These are phyloP conservation scores for Lactarius psammicola DNA, from an alignment of 768 basidiomycete genomes.

Conservation along the genomic window DNA sequence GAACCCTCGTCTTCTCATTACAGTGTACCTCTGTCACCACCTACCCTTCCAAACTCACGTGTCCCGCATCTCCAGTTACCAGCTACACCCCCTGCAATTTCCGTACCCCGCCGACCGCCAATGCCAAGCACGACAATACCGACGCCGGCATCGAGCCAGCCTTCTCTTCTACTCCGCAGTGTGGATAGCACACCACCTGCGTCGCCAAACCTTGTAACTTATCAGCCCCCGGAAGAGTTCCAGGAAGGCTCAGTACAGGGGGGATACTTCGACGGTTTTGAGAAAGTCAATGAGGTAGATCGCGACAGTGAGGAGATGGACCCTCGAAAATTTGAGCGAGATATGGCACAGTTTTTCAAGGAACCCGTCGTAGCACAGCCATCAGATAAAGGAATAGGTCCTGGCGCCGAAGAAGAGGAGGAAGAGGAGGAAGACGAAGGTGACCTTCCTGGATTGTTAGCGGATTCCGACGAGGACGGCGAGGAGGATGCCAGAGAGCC, in stretches of 20 bases:
- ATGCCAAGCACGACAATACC: slow-evolving; percentile 31
- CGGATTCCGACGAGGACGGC: slow-evolving; percentile 39
- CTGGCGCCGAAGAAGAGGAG: slow-evolving; percentile 40
- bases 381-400: slow-evolving; percentile 33
- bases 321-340: slow-evolving; percentile 8
- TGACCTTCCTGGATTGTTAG: slow-evolving; percentile 38
- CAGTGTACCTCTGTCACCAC: background rate
- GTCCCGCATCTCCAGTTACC: slow-evolving; percentile 3
- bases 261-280: slow-evolving; percentile 34
- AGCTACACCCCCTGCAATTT: slow-evolving; percentile 4
- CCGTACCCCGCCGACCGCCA: slow-evolving; percentile 30
- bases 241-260: slow-evolving; percentile 28
- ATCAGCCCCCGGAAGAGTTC: slow-evolving; percentile 42
- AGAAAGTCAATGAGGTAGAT: slow-evolving; percentile 35
- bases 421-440: slow-evolving; percentile 40
- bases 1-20: background rate
- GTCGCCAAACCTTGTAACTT: slow-evolving; percentile 40
- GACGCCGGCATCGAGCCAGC: slow-evolving; percentile 21
- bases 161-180: slow-evolving; percentile 16
- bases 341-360: slow-evolving; percentile 30
- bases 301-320: slow-evolving; percentile 37
- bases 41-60: background rate
- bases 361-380: slow-evolving; percentile 26
- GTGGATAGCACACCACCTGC: slow-evolving; percentile 34
- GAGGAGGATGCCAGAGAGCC: slow-evolving; percentile 39